Percentiles rank a stretch among this genome's conserved stretches.
Conservation (phyloP, 805 yeast genomes). For the Nakazawaea ambrosiae region DNA sequence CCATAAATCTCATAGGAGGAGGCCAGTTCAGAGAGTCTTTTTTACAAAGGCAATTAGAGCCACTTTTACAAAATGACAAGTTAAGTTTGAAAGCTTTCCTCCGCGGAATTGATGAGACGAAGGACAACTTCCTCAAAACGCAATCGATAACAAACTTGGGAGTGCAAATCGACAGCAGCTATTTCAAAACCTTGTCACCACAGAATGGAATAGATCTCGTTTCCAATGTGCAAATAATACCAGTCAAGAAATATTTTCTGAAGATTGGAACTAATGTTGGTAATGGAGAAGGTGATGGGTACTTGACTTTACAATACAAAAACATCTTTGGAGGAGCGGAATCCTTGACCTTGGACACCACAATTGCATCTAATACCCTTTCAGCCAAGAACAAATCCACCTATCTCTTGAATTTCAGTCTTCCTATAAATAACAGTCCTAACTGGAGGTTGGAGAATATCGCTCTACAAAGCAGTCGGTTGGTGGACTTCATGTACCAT, state of each 20-base stretch:
- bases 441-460: slow-evolving; percentile 32
- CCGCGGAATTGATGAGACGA: slow-evolving; percentile 33
- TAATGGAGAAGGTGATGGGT: slow-evolving; percentile 95
- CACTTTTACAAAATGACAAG: slow-evolving; percentile 31
- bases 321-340: slow-evolving; percentile 57
- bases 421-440: slow-evolving; percentile 37
- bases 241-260: slow-evolving; percentile 67
- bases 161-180: slow-evolving; percentile 22
- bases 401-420: slow-evolving; percentile 38
- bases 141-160: slow-evolving; percentile 36
- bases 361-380: slow-evolving; percentile 33
- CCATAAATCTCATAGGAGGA: slow-evolving; percentile 42
- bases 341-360: slow-evolving; percentile 37
- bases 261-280: slow-evolving; percentile 95
- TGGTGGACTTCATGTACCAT: slow-evolving; percentile 38
- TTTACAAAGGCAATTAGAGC: slow-evolving; percentile 37
- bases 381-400: slow-evolving; percentile 45
- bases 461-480: slow-evolving; percentile 34
- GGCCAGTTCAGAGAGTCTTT: slow-evolving; percentile 40
- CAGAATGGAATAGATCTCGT: slow-evolving; percentile 20
- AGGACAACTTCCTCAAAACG: slow-evolving; percentile 34
- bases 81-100: slow-evolving; percentile 35
- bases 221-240: slow-evolving; percentile 29
- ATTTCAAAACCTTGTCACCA: slow-evolving; percentile 14
- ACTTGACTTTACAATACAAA: slow-evolving; percentile 62